Conservation (phyloP, 2,329 filamentous ascomycete genomes). For the Diaporthe ilicicola region DNA sequence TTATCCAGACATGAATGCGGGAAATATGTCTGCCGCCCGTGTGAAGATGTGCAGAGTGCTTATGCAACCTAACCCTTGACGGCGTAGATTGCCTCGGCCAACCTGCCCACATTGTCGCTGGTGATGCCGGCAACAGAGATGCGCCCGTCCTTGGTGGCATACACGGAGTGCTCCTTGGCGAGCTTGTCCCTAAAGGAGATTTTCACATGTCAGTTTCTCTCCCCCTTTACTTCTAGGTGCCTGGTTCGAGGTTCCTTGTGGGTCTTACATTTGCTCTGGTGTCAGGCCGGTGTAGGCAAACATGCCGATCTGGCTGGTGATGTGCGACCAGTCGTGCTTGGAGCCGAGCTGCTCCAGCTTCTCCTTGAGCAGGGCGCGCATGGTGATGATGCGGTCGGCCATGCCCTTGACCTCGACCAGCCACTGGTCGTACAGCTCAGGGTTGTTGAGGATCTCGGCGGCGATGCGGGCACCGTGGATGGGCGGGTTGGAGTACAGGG, state of each 20-base stretch:
- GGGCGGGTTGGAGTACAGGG: conserved; percentile 97
- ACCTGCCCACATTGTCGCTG: conserved; percentile 77
- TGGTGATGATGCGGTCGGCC: conserved; percentile 98
- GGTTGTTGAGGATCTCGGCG: conserved; percentile 87
- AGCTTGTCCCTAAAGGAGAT: conserved; percentile 66
- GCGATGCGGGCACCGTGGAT: conserved; percentile 96
- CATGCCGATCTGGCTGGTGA: conserved; percentile 99
- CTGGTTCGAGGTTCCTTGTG: neutral
- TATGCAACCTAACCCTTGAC: conserved; percentile 68
- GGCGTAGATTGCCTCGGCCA: conserved; percentile 86
- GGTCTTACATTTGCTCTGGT: conserved; percentile 78
- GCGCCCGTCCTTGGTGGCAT: conserved; percentile 91
- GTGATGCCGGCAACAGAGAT: conserved; percentile 90
- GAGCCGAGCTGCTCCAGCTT: conserved; percentile 95
- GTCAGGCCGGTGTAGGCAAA: conserved; percentile 97
- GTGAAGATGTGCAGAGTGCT: neutral
- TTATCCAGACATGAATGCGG: neutral
- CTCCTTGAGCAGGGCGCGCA: conserved; percentile 92
- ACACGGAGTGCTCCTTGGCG: conserved; percentile 96
- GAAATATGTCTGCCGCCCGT: neutral
- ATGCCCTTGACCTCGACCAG: conserved; percentile 96
- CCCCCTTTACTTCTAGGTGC: neutral
- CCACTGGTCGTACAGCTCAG: conserved; percentile 90
- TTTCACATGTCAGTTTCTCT: neutral
- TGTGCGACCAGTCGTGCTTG: conserved; percentile 98